Evolutionary conservation across 2,329 filamentous ascomycete species (phyloP), one percentile per base, ranked within the genome.

Genomic region (Arthrobotrys musiformis): DNA sequence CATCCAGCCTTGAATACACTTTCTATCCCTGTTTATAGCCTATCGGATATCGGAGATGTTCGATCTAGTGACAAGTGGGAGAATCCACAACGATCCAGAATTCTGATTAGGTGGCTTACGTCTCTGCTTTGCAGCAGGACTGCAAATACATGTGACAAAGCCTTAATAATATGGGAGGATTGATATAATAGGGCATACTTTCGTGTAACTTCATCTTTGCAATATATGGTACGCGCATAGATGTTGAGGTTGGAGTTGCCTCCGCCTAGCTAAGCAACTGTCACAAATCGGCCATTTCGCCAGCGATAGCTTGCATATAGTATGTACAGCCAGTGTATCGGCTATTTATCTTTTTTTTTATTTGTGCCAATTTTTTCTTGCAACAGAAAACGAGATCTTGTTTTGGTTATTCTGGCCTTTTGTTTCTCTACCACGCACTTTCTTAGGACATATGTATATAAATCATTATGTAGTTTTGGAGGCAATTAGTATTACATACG

Each of bases 241-340:
- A 30, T 63, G 15, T 35, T 24, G 33, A 37, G 61, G 24, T 17
- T 52, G 17, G 30, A 28, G 15, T 44, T 33, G 40, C 50, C 28
- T 52, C 61, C 52, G 30, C 46, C 22, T 61, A 58, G 17, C 22
- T 61, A 58, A 22, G 48, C 24, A 52, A 42, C 22, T 28, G 40
- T 66, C 48, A 64, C 28, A 42, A 52, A 28, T 52, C 61, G 61
- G 40, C 58, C 46, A 22, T 64, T 44, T 58, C 58, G 58, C 48
- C 46, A 63, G 54, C 48, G 28, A 19, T 37, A 30, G 42, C 58
- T 58, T 72, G 61, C 26, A 67, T 61, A 52, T 30, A 73, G 69
- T 46, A 73, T 44, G 61, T 67, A 33, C 13, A 66, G n/a, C 50
- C 69, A 56, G 44, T 17, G 22, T 15, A 40, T 24, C 17, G 35